Conservation (phyloP, 192 early-diverging fungal genomes). For the Cetraspora pellucida region DNA sequence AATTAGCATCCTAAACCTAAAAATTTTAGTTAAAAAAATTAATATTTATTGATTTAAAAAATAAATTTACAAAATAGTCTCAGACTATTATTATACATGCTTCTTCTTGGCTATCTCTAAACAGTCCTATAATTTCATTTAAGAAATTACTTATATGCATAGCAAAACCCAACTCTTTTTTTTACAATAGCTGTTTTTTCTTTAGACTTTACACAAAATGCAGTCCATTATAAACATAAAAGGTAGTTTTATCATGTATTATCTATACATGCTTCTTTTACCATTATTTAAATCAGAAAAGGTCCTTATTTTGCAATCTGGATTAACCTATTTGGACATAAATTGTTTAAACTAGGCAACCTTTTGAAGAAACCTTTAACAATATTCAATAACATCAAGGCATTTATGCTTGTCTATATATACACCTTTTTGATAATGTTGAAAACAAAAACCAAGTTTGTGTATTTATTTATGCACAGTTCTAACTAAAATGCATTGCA, state of each 20-base stretch:
- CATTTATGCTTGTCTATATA: not conserved
- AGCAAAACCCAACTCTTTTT: slow-evolving; percentile 1
- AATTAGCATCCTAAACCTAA: too few species aligned
- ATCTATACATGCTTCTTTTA: not conserved
- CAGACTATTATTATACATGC: too few species aligned
- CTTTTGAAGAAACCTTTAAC: not conserved
- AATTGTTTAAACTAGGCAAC: not conserved
- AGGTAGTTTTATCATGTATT: slow-evolving; percentile 29
- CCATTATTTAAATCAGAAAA: not conserved
- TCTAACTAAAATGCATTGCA: not conserved
- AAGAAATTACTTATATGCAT: slow-evolving; percentile 8
- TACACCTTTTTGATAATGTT: not conserved
- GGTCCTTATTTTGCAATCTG: slow-evolving; percentile 8
- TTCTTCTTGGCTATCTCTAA: slow-evolving; percentile 1
- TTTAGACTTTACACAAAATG: not conserved
- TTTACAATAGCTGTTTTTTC: slow-evolving; percentile 10
- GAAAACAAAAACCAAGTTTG: not conserved
- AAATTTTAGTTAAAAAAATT: too few species aligned
- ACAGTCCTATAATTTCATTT: slow-evolving; percentile 1
- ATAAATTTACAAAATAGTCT: too few species aligned
- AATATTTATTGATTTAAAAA: too few species aligned
- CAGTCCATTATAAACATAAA: slow-evolving; percentile 21
- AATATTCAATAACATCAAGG: not conserved
- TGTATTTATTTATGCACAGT: not conserved
- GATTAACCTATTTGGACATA: not conserved